Evolutionary conservation across 495 filamentous ascomycete species (phyloP).

Genomic region (Neurospora africana): DNA sequence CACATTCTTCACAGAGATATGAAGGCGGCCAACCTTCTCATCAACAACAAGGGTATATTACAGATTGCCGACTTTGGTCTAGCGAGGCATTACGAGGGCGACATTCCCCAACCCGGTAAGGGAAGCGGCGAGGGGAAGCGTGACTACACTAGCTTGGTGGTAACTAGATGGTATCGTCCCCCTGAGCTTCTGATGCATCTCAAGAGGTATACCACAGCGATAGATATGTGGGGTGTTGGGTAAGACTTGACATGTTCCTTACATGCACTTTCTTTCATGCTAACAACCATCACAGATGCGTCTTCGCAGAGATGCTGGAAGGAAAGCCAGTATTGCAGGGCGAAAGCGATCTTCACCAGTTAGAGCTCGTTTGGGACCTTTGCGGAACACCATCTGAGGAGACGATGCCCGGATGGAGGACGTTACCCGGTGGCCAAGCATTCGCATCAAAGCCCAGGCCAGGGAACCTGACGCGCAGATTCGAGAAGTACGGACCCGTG

Average conservation of each 20-base stretch:
- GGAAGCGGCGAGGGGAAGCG: slow-evolving; percentile 77
- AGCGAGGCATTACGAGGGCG: slow-evolving; percentile 85
- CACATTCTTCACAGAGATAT: slow-evolving; percentile 93
- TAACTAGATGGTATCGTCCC: slow-evolving; percentile 94
- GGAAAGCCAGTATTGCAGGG: slow-evolving; percentile 88
- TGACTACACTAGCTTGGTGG: slow-evolving; percentile 90
- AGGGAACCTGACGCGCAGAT: slow-evolving; percentile 58
- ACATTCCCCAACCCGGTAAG: slow-evolving; percentile 61
- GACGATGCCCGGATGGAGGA: slow-evolving; percentile 85
- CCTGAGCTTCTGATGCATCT: slow-evolving; percentile 86
- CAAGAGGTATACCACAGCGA: slow-evolving; percentile 82
- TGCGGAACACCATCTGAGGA: slow-evolving; percentile 84
- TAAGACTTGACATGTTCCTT: slow-evolving; percentile 28
- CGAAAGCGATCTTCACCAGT: slow-evolving; percentile 78
- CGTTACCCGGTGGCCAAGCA: slow-evolving; percentile 69
- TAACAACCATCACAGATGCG: slow-evolving; percentile 51
- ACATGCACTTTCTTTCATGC: not conserved
- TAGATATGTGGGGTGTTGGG: slow-evolving; percentile 98
- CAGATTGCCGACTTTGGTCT: slow-evolving; percentile 98
- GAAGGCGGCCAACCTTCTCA: slow-evolving; percentile 97
- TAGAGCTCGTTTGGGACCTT: slow-evolving; percentile 85
- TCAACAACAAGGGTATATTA: slow-evolving; percentile 86
- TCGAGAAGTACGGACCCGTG: slow-evolving; percentile 50
- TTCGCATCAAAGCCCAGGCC: slow-evolving; percentile 45
- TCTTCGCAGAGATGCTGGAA: slow-evolving; percentile 97